Evolutionary conservation across 2,329 filamentous ascomycete species (phyloP), one percentile per base, ranked within the genome.

Genomic region (Diplocarpon mali): DNA sequence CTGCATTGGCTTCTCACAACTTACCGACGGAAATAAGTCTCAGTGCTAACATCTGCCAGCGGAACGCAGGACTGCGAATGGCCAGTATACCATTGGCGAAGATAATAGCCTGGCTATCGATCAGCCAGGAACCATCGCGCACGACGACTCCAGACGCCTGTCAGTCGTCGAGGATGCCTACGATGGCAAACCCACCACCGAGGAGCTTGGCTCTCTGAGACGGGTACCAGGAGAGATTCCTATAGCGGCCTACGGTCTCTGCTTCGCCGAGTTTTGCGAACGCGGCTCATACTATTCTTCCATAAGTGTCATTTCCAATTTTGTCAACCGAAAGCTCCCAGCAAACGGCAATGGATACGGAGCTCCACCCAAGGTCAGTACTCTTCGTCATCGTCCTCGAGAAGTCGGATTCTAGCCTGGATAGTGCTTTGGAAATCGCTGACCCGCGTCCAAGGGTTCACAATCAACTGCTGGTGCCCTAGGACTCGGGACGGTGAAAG

Each of bases 241-340:
- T 38, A 79, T 74, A 73, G 66, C 70, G 42, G 75, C 80, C 45
- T 87, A 78, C 65, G 79, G 79, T 28, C 75, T 88, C 47, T 82
- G 80, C 39, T 78, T 85, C 49, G 75, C 83, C 50, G 83, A 88
- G 65, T 67, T 86, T 47, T 83, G 79, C 65, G 83, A 87, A 66
- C 78, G 83, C 38, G 85, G 85, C 65, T 82, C 78, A 14, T 87
- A 85, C 73, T 87, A 87, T 59, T 83, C 83, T 42, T 79, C 78
- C 2, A 73, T 75, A 36, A 71, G 69, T 1, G 64, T 60, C 5
- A 77, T 79, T 57, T 68, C 67, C 51, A 83, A 83, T 59, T 83
- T 73, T 53, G 71, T 83, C 56, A 73, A 82, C 53, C 72, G 73
- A 8, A 29, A 15, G 24, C 58, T 83, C 2, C 78, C 78, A 0